Conservation (phyloP, 345 rosid genomes). For the Raphanus raphanistrum region DNA sequence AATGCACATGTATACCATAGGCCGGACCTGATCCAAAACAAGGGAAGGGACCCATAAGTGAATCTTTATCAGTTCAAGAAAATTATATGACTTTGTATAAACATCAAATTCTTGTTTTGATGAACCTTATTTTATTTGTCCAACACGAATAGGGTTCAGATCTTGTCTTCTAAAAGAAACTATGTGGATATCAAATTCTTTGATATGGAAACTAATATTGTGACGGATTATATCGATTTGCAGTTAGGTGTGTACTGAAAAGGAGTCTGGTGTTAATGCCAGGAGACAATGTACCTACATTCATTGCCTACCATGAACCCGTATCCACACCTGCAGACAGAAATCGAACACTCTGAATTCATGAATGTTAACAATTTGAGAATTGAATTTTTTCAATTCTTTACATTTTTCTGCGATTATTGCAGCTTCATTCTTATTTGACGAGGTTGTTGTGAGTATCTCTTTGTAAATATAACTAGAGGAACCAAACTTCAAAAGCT, state of each 20-base stretch:
- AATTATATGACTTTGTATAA: not conserved
- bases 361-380: constrained; percentile 14
- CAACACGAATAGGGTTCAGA: not conserved
- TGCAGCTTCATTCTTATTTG: not conserved
- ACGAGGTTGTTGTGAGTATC: not conserved
- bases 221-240: constrained; percentile 7
- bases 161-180: not conserved
- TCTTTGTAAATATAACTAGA: not conserved
- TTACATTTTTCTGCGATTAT: not conserved
- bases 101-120: not conserved
- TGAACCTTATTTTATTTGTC: constrained; percentile 1
- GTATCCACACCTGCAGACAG: constrained; percentile 38
- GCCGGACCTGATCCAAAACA: not conserved
- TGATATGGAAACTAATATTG: not conserved
- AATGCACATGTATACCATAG: not conserved
- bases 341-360: not conserved
- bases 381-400: not conserved
- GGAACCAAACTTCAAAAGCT: not conserved
- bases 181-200: not conserved
- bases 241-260: constrained; percentile 72
- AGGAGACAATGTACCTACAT: constrained; percentile 67
- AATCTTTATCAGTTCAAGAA: not conserved
- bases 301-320: constrained; percentile 67
- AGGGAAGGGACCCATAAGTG: not conserved
- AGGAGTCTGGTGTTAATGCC: constrained; percentile 85